phyloP scores from a whole-genome alignment of 495 filamentous ascomycete species.

The Podospora anserina region DNA sequence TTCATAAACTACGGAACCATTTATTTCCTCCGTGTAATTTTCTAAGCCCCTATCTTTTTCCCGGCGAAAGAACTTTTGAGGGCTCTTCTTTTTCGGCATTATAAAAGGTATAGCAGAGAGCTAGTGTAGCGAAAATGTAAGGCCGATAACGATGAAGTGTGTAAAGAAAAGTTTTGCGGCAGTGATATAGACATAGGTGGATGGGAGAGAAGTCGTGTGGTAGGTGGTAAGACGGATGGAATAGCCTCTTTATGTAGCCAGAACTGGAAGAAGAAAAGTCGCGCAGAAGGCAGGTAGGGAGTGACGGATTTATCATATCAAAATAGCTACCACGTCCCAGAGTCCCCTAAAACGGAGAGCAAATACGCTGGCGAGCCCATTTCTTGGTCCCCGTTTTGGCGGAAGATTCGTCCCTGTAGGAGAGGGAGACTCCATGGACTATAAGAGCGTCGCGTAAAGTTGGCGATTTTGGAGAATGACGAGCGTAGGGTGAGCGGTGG shows the following conservation, averaged over 20 bases:
- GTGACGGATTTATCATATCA: too few relatives aligned
- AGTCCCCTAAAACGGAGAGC: too few relatives aligned
- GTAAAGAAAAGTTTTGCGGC: too few relatives aligned
- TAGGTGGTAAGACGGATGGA: background rate
- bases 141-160: too few relatives aligned
- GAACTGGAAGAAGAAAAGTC: slow-evolving; percentile 2
- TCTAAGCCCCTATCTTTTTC: slow-evolving; percentile 11
- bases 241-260: slow-evolving; percentile 1
- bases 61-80: slow-evolving; percentile 13
- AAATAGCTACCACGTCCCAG: too few relatives aligned
- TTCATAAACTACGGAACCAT: slow-evolving; percentile 20
- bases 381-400: slow-evolving; percentile 1
- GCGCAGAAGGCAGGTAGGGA: background rate
- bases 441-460: background rate
- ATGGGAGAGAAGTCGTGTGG: too few relatives aligned
- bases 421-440: background rate
- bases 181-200: too few relatives aligned
- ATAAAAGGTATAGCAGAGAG: too few relatives aligned
- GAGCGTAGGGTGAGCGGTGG: background rate
- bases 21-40: slow-evolving; percentile 13
- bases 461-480: too few relatives aligned
- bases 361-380: background rate
- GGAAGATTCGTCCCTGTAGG: background rate
- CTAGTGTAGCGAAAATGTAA: too few relatives aligned
- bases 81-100: slow-evolving; percentile 8